phyloP scores from a whole-genome alignment of 2,329 filamentous ascomycete genomes.

The Sporothrix dimorphospora region DNA sequence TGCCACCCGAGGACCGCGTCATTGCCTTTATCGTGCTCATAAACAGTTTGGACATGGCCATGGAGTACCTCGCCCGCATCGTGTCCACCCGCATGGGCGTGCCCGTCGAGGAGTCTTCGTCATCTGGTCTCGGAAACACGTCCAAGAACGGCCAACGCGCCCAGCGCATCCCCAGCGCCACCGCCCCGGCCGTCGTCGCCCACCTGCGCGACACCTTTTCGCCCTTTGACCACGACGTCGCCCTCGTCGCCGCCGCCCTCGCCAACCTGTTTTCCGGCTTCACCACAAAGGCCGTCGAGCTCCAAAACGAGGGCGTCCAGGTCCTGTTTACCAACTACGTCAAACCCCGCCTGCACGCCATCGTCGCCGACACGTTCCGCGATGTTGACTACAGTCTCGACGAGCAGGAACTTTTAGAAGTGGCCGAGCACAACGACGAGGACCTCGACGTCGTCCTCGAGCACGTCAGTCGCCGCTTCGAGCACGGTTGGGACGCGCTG shows the following conservation, averaged over 20 bases:
- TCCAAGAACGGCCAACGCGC: not conserved
- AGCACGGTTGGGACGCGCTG: conserved; percentile 81
- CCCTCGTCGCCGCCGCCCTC: conserved; percentile 69
- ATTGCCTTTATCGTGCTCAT: conserved; percentile 89
- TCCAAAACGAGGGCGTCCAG: conserved; percentile 80
- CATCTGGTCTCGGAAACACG: conserved; percentile 22
- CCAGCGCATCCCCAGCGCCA: conserved; percentile 44
- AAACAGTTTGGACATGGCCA: conserved; percentile 92
- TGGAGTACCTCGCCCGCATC: conserved; percentile 88
- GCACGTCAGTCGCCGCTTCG: conserved; percentile 77
- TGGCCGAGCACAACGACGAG: conserved; percentile 56
- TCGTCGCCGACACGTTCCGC: conserved; percentile 86
- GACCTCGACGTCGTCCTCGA: conserved; percentile 58
- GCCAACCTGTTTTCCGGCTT: conserved; percentile 72
- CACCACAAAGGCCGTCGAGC: conserved; percentile 74
- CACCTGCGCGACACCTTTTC: conserved; percentile 65
- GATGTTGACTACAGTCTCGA: conserved; percentile 82
- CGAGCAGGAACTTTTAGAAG: conserved; percentile 62
- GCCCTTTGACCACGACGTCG: conserved; percentile 75
- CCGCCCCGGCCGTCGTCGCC: conserved; percentile 30
- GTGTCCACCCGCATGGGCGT: conserved; percentile 67
- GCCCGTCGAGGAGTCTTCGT: conserved; percentile 43
- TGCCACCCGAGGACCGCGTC: conserved; percentile 86
- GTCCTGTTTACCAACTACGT: conserved; percentile 88
- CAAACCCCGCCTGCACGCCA: conserved; percentile 79